Conservation (phyloP, 176 grass and related monocot genomes). For the Lolium rigidum region DNA sequence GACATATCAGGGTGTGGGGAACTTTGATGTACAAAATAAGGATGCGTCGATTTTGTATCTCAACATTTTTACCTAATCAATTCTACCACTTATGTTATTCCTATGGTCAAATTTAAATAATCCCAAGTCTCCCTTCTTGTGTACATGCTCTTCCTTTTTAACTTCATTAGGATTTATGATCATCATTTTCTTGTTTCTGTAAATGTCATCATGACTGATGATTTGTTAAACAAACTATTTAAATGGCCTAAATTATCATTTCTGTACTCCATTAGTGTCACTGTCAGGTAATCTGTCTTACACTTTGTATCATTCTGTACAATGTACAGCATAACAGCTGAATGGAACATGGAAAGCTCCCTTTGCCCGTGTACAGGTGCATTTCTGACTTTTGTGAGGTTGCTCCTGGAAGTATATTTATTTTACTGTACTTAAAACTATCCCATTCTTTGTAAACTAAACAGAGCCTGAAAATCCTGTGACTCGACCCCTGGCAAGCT, state of each 20-base stretch:
- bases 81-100: slow-evolving; percentile 5
- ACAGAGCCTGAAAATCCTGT: slow-evolving; percentile 62
- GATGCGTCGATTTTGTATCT: background rate
- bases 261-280: background rate
- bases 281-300: background rate
- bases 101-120: slow-evolving; percentile 9
- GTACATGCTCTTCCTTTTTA: slow-evolving; percentile 15
- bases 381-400: slow-evolving; percentile 2
- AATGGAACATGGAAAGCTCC: slow-evolving; percentile 74
- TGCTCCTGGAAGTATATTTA: slow-evolving; percentile 4
- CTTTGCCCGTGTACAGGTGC: slow-evolving; percentile 85
- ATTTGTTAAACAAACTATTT: slow-evolving; percentile 32
- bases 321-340: slow-evolving; percentile 55
- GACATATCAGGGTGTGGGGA: background rate
- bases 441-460: slow-evolving; percentile 29
- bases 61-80: background rate
- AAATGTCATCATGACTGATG: background rate
- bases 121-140: slow-evolving; percentile 2
- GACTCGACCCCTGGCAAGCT: slow-evolving; percentile 52
- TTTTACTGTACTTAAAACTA: slow-evolving; percentile 24
- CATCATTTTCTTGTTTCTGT: background rate
- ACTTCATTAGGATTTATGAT: background rate
- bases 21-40: background rate
- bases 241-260: slow-evolving; percentile 1
- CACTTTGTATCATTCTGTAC: slow-evolving; percentile 36